Base-by-base conservation (phyloP, 1,284 basidiomycete species). In the Coniophora puteana region DNA sequence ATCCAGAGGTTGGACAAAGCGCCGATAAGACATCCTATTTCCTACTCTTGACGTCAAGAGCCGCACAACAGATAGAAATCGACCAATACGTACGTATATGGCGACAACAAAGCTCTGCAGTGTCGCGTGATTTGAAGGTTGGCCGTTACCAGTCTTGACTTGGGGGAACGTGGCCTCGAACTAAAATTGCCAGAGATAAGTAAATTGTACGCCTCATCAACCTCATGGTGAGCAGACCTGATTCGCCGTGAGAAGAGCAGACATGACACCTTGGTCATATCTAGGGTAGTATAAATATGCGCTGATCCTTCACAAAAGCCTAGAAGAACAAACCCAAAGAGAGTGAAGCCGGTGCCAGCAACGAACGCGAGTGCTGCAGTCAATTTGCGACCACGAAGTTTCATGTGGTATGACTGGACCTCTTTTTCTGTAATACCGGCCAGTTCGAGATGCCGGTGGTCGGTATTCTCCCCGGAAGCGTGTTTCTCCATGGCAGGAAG, bases 251-350 rank as follows among this genome's bases (percentile, higher is more conserved):
- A 80, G 59, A 14, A 82, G 61, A 2, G 77, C 74, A 29, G 73
- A 76, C 77, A 82, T 80, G 24, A 81, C 78, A 45, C 78, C 78
- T 50, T 81, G 79, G 51, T 81, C 79, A 62, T 81, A 81, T 13
- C 74, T 76, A 29, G 10, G n/a, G n/a, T 30, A 22, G 16, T 22
- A 10, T 30, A n/a, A n/a, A 32, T 12, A 34, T 17, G 4, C 13
- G 4, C 14, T 6, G 32, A 20, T 20, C 26, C 13, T 16, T 3
- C 11, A 14, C 6, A 16, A 38, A 17, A 17, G 7, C 13, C 20
- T 25, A 14, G 14, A 37, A 29, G 14, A 14, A 56, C 63, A 36
- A 24, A 67, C 61, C 72, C 72, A 49, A 74, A 72, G 16, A 74
- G 54, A 10, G 66, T 69, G 53, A 68, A 68, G 4, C 67, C 67